A percentile compares a stretch with the other conserved stretches of the same genome.
Evolutionary conservation across 164 flowering plant genomes (phyloP).

Genomic region (Sextonia rubra): DNA sequence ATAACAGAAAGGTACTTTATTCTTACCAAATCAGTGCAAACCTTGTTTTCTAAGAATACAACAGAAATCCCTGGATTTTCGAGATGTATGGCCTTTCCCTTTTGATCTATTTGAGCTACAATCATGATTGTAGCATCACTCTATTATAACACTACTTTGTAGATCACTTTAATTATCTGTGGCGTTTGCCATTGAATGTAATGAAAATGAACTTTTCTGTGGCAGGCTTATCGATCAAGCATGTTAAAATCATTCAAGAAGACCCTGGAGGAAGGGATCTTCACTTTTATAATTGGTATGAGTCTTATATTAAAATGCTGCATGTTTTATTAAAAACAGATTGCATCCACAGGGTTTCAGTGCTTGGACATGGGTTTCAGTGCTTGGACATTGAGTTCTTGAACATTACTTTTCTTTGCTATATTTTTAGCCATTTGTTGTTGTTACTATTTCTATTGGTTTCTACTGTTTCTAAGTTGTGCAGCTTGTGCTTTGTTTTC

Average conservation of each 20-base stretch:
- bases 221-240: constrained; percentile 91
- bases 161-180: not conserved
- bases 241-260: constrained; percentile 97
- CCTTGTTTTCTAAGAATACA: no score
- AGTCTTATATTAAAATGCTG: constrained; percentile 9
- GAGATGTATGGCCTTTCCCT: no score
- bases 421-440: not conserved
- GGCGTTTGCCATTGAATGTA: not conserved
- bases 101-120: no score
- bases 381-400: not conserved
- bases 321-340: not conserved
- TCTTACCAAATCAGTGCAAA: no score
- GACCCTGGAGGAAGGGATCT: constrained; percentile 86
- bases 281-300: constrained; percentile 90
- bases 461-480: constrained; percentile 7
- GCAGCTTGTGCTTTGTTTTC: constrained; percentile 2
- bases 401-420: not conserved
- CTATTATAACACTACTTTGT: no score
- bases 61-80: no score
- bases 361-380: not conserved
- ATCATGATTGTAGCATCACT: no score
- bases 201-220: not conserved
- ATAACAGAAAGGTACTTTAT: no score
- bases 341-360: constrained; percentile 21
- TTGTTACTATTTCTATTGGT: no score